These are phyloP conservation scores for Angophora floribunda DNA, from an alignment of 345 rosid species.

Conservation along the genomic window DNA sequence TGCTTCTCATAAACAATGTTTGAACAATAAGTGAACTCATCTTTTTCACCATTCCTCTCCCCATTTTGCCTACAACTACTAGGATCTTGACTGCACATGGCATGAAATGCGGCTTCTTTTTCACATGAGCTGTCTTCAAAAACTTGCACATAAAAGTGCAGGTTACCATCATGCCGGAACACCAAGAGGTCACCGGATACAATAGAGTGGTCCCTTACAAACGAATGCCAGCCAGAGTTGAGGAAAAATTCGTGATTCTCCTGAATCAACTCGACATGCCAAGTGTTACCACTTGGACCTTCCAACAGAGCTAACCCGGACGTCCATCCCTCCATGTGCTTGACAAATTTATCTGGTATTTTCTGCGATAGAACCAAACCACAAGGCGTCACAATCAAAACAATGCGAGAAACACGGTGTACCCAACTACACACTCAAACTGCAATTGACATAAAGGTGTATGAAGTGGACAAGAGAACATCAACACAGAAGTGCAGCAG, in stretches of 20 bases:
- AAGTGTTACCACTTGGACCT: slow-evolving; percentile 47
- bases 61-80: background rate
- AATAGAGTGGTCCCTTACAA: slow-evolving; percentile 33
- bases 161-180: slow-evolving; percentile 44
- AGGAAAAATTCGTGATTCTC: slow-evolving; percentile 18
- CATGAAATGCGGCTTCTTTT: slow-evolving; percentile 40
- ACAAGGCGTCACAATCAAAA: background rate
- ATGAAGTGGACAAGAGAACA: background rate
- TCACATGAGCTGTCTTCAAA: slow-evolving; percentile 44
- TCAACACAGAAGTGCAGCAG: background rate
- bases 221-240: slow-evolving; percentile 34
- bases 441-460: background rate
- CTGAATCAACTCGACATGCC: slow-evolving; percentile 29
- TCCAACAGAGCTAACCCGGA: slow-evolving; percentile 27
- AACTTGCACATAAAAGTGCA: slow-evolving; percentile 42
- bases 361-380: slow-evolving; percentile 16
- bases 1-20: slow-evolving; percentile 8
- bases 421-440: background rate
- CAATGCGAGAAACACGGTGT: background rate
- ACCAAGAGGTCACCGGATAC: slow-evolving; percentile 46
- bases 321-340: slow-evolving; percentile 24
- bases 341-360: slow-evolving; percentile 29
- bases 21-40: slow-evolving; percentile 7
- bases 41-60: slow-evolving; percentile 29
- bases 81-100: slow-evolving; percentile 25